Base-by-base conservation (phyloP, 352 stramenopile species). In the Phytophthora capsici region DNA sequence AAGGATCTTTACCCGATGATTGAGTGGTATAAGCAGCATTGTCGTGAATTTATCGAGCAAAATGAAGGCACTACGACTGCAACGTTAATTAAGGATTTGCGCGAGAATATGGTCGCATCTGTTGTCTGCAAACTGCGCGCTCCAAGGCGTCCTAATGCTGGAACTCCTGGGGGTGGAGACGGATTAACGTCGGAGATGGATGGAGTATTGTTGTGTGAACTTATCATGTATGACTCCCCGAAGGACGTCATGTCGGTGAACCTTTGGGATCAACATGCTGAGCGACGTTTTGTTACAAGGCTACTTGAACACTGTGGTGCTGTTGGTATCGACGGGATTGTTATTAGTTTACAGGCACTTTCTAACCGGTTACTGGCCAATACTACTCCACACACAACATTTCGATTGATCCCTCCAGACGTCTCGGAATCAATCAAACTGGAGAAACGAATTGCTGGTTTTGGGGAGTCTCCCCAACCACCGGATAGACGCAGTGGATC, bases 1-100 rank as follows among this genome's bases (percentile, higher is more conserved):
- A 79, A 78, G 17, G 71, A 84, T 30, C 32, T 89, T 14, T 91
- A 85, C 50, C 70, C 74, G 1, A 88, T 88, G 78, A 84, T 91
- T 66, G 75, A 87, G 50, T 89, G 80, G 77, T 86, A 88, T 61
- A 87, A 88, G 25, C 63, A 78, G 37, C 63, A 88, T 59, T 80
- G 75, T 50, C 59, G 77, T 46, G 62, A 80, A 47, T 75, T 89
- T 55, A 36, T 75, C 17, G 43, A 70, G 1, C 30, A 40, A 0
- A 52, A 69, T 13, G 38, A 59, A 19, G 52, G 17, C 23, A 1
- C 19, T 3, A 20, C 17, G 22, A 36, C 38, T 6, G 45, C 23
- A 38, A 52, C 66, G 4, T 66, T 37, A 40, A 78, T 89, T 50
- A 73, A 75, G 20, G 72, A 89, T 14, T 50, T 89, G 36, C 59